Evolutionary conservation across 768 basidiomycete species (phyloP).

Genomic region (Phylloporus scabripes): DNA sequence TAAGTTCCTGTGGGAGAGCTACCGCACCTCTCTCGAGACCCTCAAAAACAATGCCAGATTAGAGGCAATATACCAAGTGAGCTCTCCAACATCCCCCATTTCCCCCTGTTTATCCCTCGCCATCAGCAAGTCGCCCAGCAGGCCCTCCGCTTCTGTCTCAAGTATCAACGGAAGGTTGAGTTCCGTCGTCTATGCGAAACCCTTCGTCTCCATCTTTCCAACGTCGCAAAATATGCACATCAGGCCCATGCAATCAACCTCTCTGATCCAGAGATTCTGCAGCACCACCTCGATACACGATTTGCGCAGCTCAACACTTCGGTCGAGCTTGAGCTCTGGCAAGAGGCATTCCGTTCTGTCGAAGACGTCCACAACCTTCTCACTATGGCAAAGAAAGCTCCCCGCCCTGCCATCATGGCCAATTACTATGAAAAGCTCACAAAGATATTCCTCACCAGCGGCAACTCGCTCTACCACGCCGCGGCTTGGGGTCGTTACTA

Average conservation of each 20-base stretch:
- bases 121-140: conserved; percentile 88
- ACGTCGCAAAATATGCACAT: conserved; percentile 92
- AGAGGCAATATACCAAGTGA: conserved; percentile 89
- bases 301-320: conserved; percentile 96
- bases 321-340: conserved; percentile 98
- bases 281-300: conserved; percentile 93
- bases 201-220: conserved; percentile 87
- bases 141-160: conserved; percentile 95
- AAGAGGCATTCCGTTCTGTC: conserved; percentile 96
- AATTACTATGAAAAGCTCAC: conserved; percentile 98
- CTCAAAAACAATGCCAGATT: conserved; percentile 88
- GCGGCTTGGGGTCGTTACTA: conserved; percentile 92
- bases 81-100: conserved; percentile 17
- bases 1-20: conserved; percentile 98
- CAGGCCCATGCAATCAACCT: conserved; percentile 95
- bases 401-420: conserved; percentile 94
- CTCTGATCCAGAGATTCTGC: conserved; percentile 88
- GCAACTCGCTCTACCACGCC: conserved; percentile 92
- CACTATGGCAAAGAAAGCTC: conserved; percentile 88
- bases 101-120: neutral
- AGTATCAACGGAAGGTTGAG: conserved; percentile 91
- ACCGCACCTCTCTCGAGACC: conserved; percentile 91
- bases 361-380: conserved; percentile 97
- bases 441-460: conserved; percentile 92
- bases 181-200: conserved; percentile 97